Conservation (phyloP, 176 grass and related monocot genomes). For the Microstegium vimineum region DNA sequence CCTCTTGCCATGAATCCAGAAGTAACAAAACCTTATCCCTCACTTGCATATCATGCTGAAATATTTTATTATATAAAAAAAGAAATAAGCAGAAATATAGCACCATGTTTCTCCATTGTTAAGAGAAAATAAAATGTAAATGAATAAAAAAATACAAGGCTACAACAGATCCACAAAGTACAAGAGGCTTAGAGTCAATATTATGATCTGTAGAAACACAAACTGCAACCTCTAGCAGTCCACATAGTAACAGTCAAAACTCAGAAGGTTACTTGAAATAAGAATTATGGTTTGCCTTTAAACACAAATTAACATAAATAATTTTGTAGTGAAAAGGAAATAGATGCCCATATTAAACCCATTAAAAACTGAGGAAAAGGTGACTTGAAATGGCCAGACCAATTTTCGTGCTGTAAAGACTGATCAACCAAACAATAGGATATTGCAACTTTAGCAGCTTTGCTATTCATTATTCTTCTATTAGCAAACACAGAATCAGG, state of each 20-base stretch:
- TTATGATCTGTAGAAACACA: not conserved
- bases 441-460: not conserved
- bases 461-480: not conserved
- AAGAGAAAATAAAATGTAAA: conserved; percentile 7
- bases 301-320: not conserved
- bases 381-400: not conserved
- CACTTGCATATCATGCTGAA: conserved; percentile 92
- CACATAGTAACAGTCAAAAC: not conserved
- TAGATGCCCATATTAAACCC: not conserved
- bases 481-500: not conserved
- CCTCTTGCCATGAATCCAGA: conserved; percentile 99
- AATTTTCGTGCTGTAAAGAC: not conserved
- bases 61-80: conserved; percentile 26
- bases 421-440: not conserved
- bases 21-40: conserved; percentile 78
- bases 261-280: not conserved
- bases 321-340: not conserved
- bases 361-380: not conserved
- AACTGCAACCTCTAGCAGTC: not conserved
- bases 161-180: not conserved
- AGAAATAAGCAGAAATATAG: not conserved
- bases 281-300: not conserved
- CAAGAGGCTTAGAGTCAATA: not conserved
- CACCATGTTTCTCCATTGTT: not conserved
- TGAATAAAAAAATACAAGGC: not conserved